Conservation (phyloP, 2,329 filamentous ascomycete species). For the Dactylonectria macrodidyma region DNA sequence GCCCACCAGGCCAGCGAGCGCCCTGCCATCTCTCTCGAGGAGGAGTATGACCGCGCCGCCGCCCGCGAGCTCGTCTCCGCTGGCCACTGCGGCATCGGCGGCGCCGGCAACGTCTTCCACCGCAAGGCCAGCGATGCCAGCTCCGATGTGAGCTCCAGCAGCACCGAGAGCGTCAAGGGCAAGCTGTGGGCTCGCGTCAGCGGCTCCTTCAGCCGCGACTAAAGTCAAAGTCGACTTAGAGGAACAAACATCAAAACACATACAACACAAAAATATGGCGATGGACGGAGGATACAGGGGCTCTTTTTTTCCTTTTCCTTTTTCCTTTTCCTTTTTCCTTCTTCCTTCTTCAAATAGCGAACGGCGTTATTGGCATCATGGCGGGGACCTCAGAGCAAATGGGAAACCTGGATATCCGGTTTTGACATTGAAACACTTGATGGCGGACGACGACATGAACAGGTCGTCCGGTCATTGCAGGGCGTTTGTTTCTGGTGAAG, state of each 20-base stretch:
- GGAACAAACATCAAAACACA: conserved; percentile 14
- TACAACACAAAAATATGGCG: conserved; percentile 14
- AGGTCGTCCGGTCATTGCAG: conserved; percentile 35
- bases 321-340: not conserved
- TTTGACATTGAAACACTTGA: conserved; percentile 28
- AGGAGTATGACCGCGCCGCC: conserved; percentile 62
- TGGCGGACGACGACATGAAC: conserved; percentile 39
- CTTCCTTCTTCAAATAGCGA: conserved; percentile 34
- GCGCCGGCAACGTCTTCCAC: conserved; percentile 77
- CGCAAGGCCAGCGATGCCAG: conserved; percentile 54
- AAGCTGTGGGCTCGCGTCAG: conserved; percentile 54
- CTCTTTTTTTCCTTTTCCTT: not conserved
- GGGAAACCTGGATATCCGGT: conserved; percentile 42
- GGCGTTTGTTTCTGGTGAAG: conserved; percentile 64
- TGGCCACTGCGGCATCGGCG: conserved; percentile 77
- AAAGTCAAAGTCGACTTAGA: conserved; percentile 2
- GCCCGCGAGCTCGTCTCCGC: conserved; percentile 58
- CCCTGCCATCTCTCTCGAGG: conserved; percentile 66
- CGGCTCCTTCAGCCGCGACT: conserved; percentile 52
- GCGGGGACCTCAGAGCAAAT: conserved; percentile 53
- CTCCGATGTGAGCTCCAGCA: conserved; percentile 56
- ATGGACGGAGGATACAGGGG: conserved; percentile 3
- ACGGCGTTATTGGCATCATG: conserved; percentile 46
- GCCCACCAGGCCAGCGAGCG: conserved; percentile 61
- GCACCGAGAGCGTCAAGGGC: conserved; percentile 51